phyloP scores from a whole-genome alignment of 2,329 filamentous ascomycete species.

The Elsinoe necatrix region DNA sequence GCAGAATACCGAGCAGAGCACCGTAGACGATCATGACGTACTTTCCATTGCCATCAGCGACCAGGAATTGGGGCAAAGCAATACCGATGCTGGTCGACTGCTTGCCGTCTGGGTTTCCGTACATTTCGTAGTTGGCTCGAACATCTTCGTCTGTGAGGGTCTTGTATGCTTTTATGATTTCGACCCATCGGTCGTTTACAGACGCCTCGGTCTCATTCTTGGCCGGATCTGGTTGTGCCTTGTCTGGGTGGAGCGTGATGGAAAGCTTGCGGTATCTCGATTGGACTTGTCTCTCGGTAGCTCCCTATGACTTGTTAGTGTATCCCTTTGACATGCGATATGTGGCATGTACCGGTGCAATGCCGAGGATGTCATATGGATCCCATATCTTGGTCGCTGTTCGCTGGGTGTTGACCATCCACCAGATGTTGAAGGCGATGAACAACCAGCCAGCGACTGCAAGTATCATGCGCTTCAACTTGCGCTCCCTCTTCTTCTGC shows the following conservation, averaged over 20 bases:
- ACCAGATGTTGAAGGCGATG: slow-evolving; percentile 85
- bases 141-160: slow-evolving; percentile 94
- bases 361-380: slow-evolving; percentile 86
- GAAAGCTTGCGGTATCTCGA: slow-evolving; percentile 81
- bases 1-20: slow-evolving; percentile 72
- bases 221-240: slow-evolving; percentile 68
- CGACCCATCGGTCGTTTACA: slow-evolving; percentile 83
- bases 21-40: slow-evolving; percentile 90
- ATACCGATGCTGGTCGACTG: slow-evolving; percentile 98
- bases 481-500: slow-evolving; percentile 82
- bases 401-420: slow-evolving; percentile 71
- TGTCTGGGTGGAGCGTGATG: slow-evolving; percentile 85
- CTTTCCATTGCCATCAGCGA: slow-evolving; percentile 90
- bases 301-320: slow-evolving; percentile 47
- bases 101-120: slow-evolving; percentile 93
- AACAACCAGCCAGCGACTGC: slow-evolving; percentile 70
- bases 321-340: slow-evolving; percentile 10
- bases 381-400: slow-evolving; percentile 78
- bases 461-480: slow-evolving; percentile 72
- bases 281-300: slow-evolving; percentile 85
- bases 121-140: slow-evolving; percentile 93
- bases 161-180: slow-evolving; percentile 96
- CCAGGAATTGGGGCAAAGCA: slow-evolving; percentile 83
- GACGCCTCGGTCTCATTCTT: slow-evolving; percentile 84
- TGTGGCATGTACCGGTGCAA: slow-evolving; percentile 58